A percentile compares a stretch with the other conserved stretches of the same genome.
phyloP scores from a whole-genome alignment of 345 rosid species.

The Orychophragmus violaceus region DNA sequence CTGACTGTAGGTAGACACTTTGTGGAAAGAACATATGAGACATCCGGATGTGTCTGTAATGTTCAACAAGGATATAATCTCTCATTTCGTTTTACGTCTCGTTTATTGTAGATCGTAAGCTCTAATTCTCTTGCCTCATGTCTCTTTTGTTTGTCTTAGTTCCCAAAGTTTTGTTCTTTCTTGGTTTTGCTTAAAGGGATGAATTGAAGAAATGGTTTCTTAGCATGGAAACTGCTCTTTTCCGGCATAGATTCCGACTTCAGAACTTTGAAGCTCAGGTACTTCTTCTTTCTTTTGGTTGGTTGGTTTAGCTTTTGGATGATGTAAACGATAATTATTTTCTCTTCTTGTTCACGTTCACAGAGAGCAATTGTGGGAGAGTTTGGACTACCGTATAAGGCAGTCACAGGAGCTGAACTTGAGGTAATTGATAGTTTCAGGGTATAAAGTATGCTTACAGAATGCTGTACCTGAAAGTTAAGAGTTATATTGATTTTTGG shows the following conservation, averaged over 20 bases:
- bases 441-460: not conserved
- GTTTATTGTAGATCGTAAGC: slow-evolving; percentile 91
- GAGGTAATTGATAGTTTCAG: slow-evolving; percentile 44
- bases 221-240: slow-evolving; percentile 75
- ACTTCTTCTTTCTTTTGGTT: not conserved
- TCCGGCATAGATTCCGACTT: slow-evolving; percentile 52
- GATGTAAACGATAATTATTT: not conserved
- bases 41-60: slow-evolving; percentile 45
- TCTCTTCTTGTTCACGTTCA: slow-evolving; percentile 8
- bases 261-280: slow-evolving; percentile 55
- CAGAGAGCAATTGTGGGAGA: slow-evolving; percentile 65
- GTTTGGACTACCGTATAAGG: slow-evolving; percentile 63
- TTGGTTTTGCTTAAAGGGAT: slow-evolving; percentile 41
- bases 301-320: not conserved
- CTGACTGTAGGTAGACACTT: slow-evolving; percentile 35
- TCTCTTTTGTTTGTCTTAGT: not conserved
- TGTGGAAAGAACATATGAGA: slow-evolving; percentile 70
- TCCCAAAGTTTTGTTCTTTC: not conserved
- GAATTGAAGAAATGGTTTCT: slow-evolving; percentile 93
- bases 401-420: slow-evolving; percentile 52
- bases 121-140: not conserved
- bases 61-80: slow-evolving; percentile 63
- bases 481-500: not conserved
- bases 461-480: not conserved
- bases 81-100: slow-evolving; percentile 80